phyloP scores from a whole-genome alignment of 495 filamentous ascomycete species.

The Aspergillus mulundensis region DNA sequence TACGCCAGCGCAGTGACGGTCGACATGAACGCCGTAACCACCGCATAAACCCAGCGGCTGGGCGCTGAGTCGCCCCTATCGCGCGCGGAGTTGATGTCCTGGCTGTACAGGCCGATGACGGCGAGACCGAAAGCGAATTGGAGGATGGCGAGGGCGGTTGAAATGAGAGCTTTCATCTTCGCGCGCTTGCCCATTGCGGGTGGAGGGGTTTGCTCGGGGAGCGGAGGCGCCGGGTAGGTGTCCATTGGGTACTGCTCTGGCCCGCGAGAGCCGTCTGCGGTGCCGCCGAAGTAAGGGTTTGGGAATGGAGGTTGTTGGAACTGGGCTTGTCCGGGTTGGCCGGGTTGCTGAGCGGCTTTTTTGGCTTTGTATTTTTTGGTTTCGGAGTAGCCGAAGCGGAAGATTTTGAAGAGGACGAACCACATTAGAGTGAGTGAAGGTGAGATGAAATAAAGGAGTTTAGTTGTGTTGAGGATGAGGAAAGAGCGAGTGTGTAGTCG shows the following conservation, averaged over 20 bases:
- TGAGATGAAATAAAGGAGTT: neutral
- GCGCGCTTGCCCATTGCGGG: neutral
- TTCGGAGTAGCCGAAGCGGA: slow-evolving; percentile 27
- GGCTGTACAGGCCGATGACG: slow-evolving; percentile 75
- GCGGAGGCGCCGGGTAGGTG: neutral
- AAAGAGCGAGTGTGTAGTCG: neutral
- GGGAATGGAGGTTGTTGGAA: slow-evolving; percentile 15
- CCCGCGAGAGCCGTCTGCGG: slow-evolving; percentile 5
- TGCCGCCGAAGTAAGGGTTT: slow-evolving; percentile 4
- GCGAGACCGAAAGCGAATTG: slow-evolving; percentile 72
- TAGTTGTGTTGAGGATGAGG: slow-evolving; percentile 4
- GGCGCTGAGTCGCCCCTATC: slow-evolving; percentile 47
- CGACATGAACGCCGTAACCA: slow-evolving; percentile 57
- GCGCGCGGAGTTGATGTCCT: slow-evolving; percentile 59
- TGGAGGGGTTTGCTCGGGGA: slow-evolving; percentile 8
- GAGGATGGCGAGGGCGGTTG: slow-evolving; percentile 56
- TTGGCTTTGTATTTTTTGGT: slow-evolving; percentile 33
- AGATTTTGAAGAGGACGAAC: slow-evolving; percentile 29
- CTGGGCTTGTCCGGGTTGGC: neutral
- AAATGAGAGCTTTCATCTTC: slow-evolving; percentile 16
- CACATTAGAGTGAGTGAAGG: slow-evolving; percentile 18
- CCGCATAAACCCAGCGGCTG: slow-evolving; percentile 74
- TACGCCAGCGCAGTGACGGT: slow-evolving; percentile 60
- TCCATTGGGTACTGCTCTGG: slow-evolving; percentile 7
- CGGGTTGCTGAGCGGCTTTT: slow-evolving; percentile 15